Percentiles rank a stretch among this genome's conserved stretches.
Evolutionary conservation across 2,329 filamentous ascomycete species (phyloP).

Genomic region (Amesomyces nigricolor): DNA sequence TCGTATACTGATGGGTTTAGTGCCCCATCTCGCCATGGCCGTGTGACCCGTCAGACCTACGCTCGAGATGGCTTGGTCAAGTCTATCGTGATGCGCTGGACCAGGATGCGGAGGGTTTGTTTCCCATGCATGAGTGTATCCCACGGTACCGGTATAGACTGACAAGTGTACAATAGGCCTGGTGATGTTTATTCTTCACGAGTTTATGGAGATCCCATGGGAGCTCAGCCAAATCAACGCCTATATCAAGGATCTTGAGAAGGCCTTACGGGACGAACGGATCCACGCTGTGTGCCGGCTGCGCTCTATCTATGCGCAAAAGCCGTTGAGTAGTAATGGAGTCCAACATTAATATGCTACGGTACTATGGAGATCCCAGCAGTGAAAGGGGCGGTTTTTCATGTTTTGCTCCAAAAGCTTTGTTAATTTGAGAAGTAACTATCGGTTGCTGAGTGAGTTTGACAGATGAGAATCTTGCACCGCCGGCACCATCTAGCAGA

Average conservation of each 20-base stretch:
- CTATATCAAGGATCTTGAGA: background rate
- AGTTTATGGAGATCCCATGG: background rate
- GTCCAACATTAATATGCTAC: too few species aligned
- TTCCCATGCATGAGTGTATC: background rate
- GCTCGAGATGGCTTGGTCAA: conserved; percentile 7
- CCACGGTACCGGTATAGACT: background rate
- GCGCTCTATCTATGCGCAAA: background rate
- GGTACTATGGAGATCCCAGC: too few species aligned
- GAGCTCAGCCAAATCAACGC: background rate
- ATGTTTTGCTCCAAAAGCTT: too few species aligned
- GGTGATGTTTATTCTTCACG: background rate
- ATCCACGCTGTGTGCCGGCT: background rate
- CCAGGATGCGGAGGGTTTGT: background rate
- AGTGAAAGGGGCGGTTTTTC: too few species aligned
- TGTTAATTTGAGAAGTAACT: too few species aligned
- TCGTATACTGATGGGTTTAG: background rate
- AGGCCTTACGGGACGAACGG: background rate
- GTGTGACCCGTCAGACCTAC: background rate
- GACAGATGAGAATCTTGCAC: too few species aligned
- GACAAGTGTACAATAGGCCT: background rate
- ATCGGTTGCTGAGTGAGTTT: too few species aligned
- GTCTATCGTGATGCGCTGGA: background rate
- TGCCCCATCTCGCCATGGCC: conserved; percentile 13
- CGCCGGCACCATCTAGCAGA: too few species aligned
- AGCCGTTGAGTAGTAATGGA: background rate